A percentile compares a stretch with the other conserved stretches of the same genome.
Evolutionary conservation across 352 stramenopile species (phyloP).

Genomic region (Pythium aquatile): DNA sequence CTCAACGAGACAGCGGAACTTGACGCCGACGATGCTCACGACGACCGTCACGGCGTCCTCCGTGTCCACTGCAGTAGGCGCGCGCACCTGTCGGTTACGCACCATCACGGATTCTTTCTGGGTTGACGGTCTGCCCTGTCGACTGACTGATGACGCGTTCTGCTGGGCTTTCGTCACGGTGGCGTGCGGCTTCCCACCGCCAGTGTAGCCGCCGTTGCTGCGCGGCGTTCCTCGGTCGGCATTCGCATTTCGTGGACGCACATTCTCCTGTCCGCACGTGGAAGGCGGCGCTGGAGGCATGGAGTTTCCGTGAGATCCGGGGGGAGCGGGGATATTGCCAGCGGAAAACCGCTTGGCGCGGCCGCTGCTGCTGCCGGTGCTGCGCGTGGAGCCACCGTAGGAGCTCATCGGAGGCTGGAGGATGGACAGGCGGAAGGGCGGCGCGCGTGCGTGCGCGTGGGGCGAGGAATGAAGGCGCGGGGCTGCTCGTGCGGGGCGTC

Average conservation of each 20-base stretch:
- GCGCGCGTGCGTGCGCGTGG: constrained; percentile 4
- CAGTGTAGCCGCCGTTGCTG: neutral
- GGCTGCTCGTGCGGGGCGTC: constrained; percentile 2
- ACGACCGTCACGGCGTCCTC: constrained; percentile 44
- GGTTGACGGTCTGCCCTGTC: constrained; percentile 1
- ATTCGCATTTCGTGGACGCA: constrained; percentile 14
- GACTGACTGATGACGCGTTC: neutral
- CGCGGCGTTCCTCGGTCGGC: neutral
- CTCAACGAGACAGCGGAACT: constrained; percentile 56
- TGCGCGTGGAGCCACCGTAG: constrained; percentile 24
- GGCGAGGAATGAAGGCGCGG: constrained; percentile 12
- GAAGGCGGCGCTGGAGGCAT: constrained; percentile 1
- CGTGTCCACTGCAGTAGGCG: constrained; percentile 7
- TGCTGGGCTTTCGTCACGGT: neutral
- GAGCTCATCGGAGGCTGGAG: constrained; percentile 18
- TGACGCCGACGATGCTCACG: constrained; percentile 46
- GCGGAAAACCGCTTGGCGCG: constrained; percentile 18
- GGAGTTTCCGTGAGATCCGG: neutral
- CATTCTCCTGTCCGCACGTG: constrained; percentile 16
- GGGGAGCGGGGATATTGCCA: neutral
- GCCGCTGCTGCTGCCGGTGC: constrained; percentile 5
- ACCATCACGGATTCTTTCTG: constrained; percentile 30
- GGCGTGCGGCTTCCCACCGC: neutral
- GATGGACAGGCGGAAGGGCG: neutral
- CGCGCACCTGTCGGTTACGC: constrained; percentile 30